Base-by-base conservation (phyloP, 163 green algal genomes). In the Prototheca wickerhamii region DNA sequence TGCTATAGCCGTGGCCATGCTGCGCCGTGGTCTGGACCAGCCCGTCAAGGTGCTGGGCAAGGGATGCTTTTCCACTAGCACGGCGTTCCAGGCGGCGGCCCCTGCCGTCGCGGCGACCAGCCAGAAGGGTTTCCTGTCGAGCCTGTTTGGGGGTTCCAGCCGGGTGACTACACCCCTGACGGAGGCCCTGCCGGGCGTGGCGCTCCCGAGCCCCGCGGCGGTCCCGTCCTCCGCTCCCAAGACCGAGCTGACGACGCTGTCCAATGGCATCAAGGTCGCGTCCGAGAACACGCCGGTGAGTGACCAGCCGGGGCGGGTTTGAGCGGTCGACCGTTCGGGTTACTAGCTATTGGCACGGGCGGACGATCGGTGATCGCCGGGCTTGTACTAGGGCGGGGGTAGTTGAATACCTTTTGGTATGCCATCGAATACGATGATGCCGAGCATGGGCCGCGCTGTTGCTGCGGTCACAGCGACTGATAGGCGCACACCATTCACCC, bases 221-320 rank as follows among this genome's bases (percentile, higher is more conserved):
- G 46, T 59, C 8, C 26, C 65, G 20, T 64, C 80, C 26, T 67
- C 44, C 44, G 64, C 76, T 1, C 80, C 84, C 6, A 63, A 69
- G 3, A 93, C 86, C 25, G 63, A 90, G 65, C 75, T 75, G 25
- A 85, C 73, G 23, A 83, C 71, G n/a, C 64, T 93, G 12, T 28
- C 67, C 26, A 82, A 84, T 37, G 87, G 86, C 17, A 56, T 84
- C 10, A 90, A 81, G 58, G 60, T 91, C 15, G 83, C 82, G 3
- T 73, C 53, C 40, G 80, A 87, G 51, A 71, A 73, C 46, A 85
- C 76, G 1, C 61, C 65, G 53, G 79, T 86, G 64, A 54, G 76
- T 31, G 46, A 32, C 21, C 44, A n/a, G 33, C 55, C 54, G n/a
- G 17, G n/a, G n/a, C n/a, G n/a, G n/a, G n/a, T n/a, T n/a, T 37